A percentile compares a stretch with the other conserved stretches of the same genome.
Conservation (phyloP, 1,284 basidiomycete species). For the Trichosporon ovoides region DNA sequence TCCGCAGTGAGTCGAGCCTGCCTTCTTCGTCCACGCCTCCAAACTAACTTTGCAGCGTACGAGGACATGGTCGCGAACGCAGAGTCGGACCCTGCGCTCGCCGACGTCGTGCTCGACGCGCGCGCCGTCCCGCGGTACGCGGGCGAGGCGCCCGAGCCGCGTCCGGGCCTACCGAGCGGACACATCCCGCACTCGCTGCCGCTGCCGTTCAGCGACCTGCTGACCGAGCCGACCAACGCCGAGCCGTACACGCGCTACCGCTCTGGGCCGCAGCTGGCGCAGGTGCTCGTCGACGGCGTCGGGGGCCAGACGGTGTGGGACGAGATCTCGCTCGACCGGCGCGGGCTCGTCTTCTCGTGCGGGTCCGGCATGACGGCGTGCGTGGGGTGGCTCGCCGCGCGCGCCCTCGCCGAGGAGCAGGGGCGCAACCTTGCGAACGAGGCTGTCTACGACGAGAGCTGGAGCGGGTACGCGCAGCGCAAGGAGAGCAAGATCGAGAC, state of each 20-base stretch:
- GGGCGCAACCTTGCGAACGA: constrained; percentile 32
- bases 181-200: constrained; percentile 87
- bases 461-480: constrained; percentile 36
- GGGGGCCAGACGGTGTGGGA: constrained; percentile 51
- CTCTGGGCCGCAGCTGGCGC: constrained; percentile 56
- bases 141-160: constrained; percentile 81
- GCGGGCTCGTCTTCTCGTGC: constrained; percentile 65
- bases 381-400: constrained; percentile 79
- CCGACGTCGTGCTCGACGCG: constrained; percentile 72
- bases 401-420: constrained; percentile 77
- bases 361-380: constrained; percentile 97
- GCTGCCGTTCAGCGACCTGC: constrained; percentile 75
- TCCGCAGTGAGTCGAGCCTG: constrained; percentile 64
- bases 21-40: neutral
- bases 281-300: constrained; percentile 53
- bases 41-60: constrained; percentile 59
- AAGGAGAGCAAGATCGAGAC: constrained; percentile 27
- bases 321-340: constrained; percentile 57
- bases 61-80: constrained; percentile 75
- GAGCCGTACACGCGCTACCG: constrained; percentile 55
- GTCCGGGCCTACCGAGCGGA: constrained; percentile 78
- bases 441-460: constrained; percentile 51
- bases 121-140: constrained; percentile 72
- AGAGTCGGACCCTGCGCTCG: constrained; percentile 51
- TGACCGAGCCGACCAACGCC: constrained; percentile 49